These are phyloP conservation scores for Aspergillus caelatus DNA, from an alignment of 2,329 filamentous ascomycete genomes.

Conservation along the genomic window DNA sequence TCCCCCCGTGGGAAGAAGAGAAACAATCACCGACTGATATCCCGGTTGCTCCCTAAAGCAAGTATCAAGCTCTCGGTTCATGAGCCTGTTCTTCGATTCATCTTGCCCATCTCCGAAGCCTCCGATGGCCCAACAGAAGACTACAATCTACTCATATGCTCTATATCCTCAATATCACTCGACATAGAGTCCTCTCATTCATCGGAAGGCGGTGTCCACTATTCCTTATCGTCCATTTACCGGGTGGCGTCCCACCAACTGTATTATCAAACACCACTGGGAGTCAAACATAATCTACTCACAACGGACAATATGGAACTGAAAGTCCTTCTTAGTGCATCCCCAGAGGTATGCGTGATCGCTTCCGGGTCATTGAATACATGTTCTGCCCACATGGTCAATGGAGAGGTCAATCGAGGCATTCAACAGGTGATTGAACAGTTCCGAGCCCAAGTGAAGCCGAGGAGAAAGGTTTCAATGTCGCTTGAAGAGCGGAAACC, in stretches of 20 bases:
- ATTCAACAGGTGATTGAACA: slow-evolving; percentile 89
- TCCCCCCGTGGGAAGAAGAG: slow-evolving; percentile 50
- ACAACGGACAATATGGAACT: slow-evolving; percentile 86
- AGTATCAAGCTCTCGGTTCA: slow-evolving; percentile 96
- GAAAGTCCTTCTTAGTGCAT: slow-evolving; percentile 80
- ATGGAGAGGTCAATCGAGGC: slow-evolving; percentile 89
- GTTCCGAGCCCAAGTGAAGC: slow-evolving; percentile 70
- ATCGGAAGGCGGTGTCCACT: slow-evolving; percentile 78
- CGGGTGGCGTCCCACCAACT: slow-evolving; percentile 83
- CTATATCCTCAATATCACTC: slow-evolving; percentile 88
- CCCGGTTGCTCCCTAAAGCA: slow-evolving; percentile 88
- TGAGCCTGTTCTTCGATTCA: slow-evolving; percentile 89
- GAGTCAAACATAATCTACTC: slow-evolving; percentile 81
- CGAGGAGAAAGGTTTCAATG: slow-evolving; percentile 57
- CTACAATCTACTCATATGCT: slow-evolving; percentile 93
- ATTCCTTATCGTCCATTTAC: slow-evolving; percentile 80
- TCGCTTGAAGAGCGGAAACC: slow-evolving; percentile 56
- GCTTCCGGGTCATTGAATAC: slow-evolving; percentile 80
- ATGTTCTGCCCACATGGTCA: slow-evolving; percentile 84
- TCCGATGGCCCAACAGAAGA: slow-evolving; percentile 67
- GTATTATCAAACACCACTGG: slow-evolving; percentile 89
- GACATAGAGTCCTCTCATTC: slow-evolving; percentile 97
- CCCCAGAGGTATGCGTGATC: slow-evolving; percentile 81
- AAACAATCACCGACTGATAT: slow-evolving; percentile 69
- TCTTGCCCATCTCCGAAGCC: slow-evolving; percentile 74